Base-by-base conservation (phyloP, 179 eudicot species). In the Corrigiola litoralis region DNA sequence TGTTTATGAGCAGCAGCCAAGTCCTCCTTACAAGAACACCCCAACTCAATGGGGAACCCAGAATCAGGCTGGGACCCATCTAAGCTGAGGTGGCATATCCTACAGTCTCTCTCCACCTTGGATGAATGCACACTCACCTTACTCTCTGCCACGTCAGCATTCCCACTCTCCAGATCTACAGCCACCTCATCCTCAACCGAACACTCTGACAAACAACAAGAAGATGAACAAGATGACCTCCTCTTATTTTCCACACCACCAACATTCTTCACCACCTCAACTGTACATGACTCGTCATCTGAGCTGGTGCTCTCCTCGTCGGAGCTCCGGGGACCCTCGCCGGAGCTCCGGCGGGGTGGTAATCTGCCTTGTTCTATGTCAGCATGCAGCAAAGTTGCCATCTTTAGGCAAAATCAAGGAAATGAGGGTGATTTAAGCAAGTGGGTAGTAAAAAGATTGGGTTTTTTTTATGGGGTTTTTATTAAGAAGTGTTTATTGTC, bases 1-100 rank as follows among this genome's bases (percentile, higher is more conserved):
- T 88, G 95, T 68, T 69, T 80, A 64, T 90, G 95, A 42, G 95
- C 95, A 79, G 84, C 87, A 74, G 86, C 97, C 68, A 90, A 90
- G 76, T 90, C 97, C 28, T 79, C 77, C 54, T 90, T 90, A 70
- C 96, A 89, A 68, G 82, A 80, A 70, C 96, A 89, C 13, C 96
- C 96, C 75, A 89, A 63, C 24, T 87, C 92, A 73, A 89, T 76
- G 4, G 84, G 70, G 32, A 63, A 55, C 42, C 87, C 96, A 54
- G 77, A 73, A 31, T 83, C 87, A 32, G 75, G 78, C 49, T 79
- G 78, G 2, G 79, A 63, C 46, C 74, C 84, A 67, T 84, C 88
- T 68, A 89, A 79, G 52, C 94, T 84, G 70, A 89, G 29, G 31
- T 89, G 90, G 40, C 96, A 89, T 73, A 89, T 89, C 67, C 96